Conservation (phyloP, 148 eudicot species). For the Amaranthus cruentus region DNA sequence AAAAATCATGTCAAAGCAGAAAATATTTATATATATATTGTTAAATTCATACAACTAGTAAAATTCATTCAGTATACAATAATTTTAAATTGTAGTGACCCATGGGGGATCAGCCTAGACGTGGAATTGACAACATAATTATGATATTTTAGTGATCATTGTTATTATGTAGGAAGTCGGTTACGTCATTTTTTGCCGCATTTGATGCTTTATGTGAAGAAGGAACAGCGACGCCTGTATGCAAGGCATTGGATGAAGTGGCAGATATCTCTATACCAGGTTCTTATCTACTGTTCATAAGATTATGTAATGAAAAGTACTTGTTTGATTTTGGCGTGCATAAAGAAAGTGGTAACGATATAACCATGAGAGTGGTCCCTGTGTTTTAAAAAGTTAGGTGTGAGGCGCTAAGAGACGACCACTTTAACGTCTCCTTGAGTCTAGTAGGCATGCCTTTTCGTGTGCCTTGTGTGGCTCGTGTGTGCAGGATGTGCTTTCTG, state of each 20-base stretch:
- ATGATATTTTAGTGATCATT: conserved; percentile 16
- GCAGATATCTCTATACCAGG: conserved; percentile 83
- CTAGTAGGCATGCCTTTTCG: too few species aligned
- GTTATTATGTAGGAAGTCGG: conserved; percentile 65
- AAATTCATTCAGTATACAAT: neutral
- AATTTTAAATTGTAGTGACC: neutral
- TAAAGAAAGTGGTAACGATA: neutral
- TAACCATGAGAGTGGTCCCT: neutral
- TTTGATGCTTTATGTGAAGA: conserved; percentile 97
- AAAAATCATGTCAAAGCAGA: too few species aligned
- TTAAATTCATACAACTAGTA: too few species aligned
- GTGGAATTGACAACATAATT: neutral
- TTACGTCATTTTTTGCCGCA: conserved; percentile 85
- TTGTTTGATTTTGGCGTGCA: neutral
- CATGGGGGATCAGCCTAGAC: neutral
- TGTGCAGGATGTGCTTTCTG: too few species aligned
- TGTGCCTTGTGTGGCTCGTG: too few species aligned
- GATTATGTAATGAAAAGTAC: neutral
- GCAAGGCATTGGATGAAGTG: conserved; percentile 86
- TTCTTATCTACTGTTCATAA: conserved; percentile 17
- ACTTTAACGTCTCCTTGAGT: too few species aligned
- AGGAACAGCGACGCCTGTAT: conserved; percentile 90
- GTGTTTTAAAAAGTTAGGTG: too few species aligned
- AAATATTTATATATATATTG: too few species aligned
- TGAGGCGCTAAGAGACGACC: too few species aligned